A percentile compares a stretch with the other conserved stretches of the same genome.
phyloP scores from a whole-genome alignment of 257 asterid genomes.

The Scutellaria galericulata region DNA sequence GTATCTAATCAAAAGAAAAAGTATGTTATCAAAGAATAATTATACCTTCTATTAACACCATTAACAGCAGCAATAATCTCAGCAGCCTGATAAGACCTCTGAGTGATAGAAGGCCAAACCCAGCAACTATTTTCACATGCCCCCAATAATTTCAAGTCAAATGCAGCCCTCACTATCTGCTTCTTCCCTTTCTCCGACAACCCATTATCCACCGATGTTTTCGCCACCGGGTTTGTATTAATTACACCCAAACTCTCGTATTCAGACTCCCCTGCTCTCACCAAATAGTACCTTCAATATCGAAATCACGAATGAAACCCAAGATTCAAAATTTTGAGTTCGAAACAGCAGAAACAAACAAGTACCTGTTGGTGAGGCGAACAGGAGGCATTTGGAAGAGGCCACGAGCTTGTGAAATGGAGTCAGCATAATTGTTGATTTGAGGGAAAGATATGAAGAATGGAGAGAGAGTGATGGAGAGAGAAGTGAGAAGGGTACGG shows the following conservation, averaged over 20 bases:
- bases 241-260: conserved; percentile 80
- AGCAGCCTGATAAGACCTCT: conserved; percentile 96
- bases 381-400: conserved; percentile 94
- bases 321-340: background rate
- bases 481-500: conserved; percentile 60
- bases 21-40: background rate
- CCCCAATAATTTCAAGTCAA: conserved; percentile 67
- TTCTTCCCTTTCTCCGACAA: conserved; percentile 81
- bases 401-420: conserved; percentile 81
- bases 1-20: background rate
- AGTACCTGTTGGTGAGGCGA: conserved; percentile 79
- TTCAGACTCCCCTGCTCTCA: conserved; percentile 96
- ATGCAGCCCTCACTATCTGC: conserved; percentile 77
- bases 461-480: conserved; percentile 57
- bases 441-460: conserved; percentile 45
- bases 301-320: background rate
- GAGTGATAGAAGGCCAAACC: conserved; percentile 99
- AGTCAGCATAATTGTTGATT: conserved; percentile 35
- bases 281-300: conserved; percentile 73
- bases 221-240: conserved; percentile 94
- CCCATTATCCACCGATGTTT: conserved; percentile 87
- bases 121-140: conserved; percentile 89
- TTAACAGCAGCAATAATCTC: conserved; percentile 89
- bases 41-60: conserved; percentile 71
- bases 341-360: background rate